Evolutionary conservation across 2,329 filamentous ascomycete genomes (phyloP).

Genomic region (Dactylonectria macrodidyma): DNA sequence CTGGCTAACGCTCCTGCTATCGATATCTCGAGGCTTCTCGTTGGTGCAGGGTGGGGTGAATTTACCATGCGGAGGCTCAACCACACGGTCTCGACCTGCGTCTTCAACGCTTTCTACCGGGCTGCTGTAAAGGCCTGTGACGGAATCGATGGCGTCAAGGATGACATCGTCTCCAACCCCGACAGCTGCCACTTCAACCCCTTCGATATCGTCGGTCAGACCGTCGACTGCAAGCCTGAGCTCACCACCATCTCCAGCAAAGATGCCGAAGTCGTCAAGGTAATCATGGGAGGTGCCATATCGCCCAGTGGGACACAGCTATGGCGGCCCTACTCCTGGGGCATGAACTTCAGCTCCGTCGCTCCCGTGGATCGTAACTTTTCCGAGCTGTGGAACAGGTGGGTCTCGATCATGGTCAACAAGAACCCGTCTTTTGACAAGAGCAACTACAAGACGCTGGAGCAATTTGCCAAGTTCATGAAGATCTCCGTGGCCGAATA

Average conservation of each 20-base stretch:
- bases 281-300: background rate
- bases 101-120: background rate
- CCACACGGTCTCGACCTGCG: conserved; percentile 3
- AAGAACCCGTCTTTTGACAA: too few species aligned
- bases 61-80: too few species aligned
- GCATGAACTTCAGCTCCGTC: conserved; percentile 1
- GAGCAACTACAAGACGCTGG: too few species aligned
- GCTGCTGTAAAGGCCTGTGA: conserved; percentile 9
- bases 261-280: conserved; percentile 5
- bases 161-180: conserved; percentile 2
- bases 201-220: background rate
- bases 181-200: conserved; percentile 13
- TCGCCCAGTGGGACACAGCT: too few species aligned
- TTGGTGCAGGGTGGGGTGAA: background rate
- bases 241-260: background rate
- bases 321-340: too few species aligned
- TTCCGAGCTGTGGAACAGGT: too few species aligned
- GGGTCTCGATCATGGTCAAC: too few species aligned
- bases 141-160: conserved; percentile 4
- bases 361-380: background rate
- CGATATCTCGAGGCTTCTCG: conserved; percentile 2
- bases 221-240: background rate
- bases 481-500: too few species aligned
- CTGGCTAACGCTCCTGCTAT: conserved; percentile 17
- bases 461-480: too few species aligned